Base-by-base conservation (phyloP, 768 basidiomycete genomes). In the Pleurotus cornucopiae region DNA sequence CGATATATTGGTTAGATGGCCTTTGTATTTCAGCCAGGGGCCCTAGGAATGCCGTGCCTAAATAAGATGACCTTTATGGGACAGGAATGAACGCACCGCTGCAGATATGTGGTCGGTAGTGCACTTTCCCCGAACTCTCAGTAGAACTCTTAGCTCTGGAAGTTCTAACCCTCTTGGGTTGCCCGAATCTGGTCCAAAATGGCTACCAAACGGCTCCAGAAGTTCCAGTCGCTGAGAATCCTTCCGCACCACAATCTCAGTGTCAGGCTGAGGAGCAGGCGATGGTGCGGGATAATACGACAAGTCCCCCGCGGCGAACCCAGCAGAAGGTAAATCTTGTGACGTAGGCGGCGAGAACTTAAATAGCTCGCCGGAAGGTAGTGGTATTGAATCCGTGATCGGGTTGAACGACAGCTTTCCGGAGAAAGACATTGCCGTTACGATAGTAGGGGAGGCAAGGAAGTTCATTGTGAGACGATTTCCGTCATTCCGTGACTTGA, bases 51-150 rank as follows among this genome's bases (percentile, higher is more conserved):
- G 4, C 4, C 14, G 26, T n/a, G 9, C 14, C 18, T 20, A 40
- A 58, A 57, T 43, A 37, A 23, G 60, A 25, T 49, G n/a, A 53
- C 13, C 37, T 18, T 26, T 30, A 5, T 37, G n/a, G 4, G 34
- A 30, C 43, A 46, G 48, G 18, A 9, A n/a, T 40, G 4, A 14
- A 73, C 85, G 49, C 62, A 91, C 90, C 30, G 97, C 97, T 39
- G 97, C 97, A 34, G 91, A 94, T 56, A 98, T 99, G 67, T 98
- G 97, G 66, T 99, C 97, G 14, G 97, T 99, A 11, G 97, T 99
- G 70, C 97, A 99, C 73, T 99, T 98, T n/a, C 97, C 97, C 61
- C 91, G 77, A 5, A 98, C 92, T 26, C 94, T 76, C 81, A 98
- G 84, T 49, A 99, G 70, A 51, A 96, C 91, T 63, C 84, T 91